Evolutionary conservation across 257 asterid genomes (phyloP), one percentile per base, ranked within the genome.

Genomic region (Nyctanthes arbortristis): DNA sequence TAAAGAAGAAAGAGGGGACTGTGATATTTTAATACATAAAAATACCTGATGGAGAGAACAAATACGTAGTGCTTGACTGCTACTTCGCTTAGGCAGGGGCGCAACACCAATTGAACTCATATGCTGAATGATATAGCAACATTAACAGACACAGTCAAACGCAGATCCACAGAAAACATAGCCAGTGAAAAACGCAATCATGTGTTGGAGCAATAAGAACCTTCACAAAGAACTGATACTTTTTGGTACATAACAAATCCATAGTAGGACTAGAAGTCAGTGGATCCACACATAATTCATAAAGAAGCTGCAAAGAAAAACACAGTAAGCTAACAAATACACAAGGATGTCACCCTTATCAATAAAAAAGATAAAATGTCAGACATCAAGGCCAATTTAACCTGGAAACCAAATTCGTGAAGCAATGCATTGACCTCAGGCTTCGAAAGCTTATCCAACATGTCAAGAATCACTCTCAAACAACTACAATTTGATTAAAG

Each of bases 351-450:
- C 45, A 57, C 60, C 68, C 40, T 49, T 40, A 30, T 61, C 55
- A 45, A 52, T 43, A 55, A 75, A 45, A 52, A 55, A 55, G 56
- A 37, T 64, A 33, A 37, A 67, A 76, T 70, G 8, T 61, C n/a
- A 33, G 65, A 66, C 52, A 74, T 18, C 2, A 34, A 33, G 34
- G 30, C 55, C 63, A 24, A 57, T 68, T 75, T 40, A 70, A 94
- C 99, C 96, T 91, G 97, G 75, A 94, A 91, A 59, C 95, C 95
- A 79, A 91, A 94, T 81, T 94, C 99, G 76, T 91, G 92, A 82
- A 94, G 96, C 79, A 82, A 67, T 13, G 93, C 96, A 75, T 93
- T 91, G 77, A 83, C 83, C 27, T 89, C 97, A 61, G 97, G 96
- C 80, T 84, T 94, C 72, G 79, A 73, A 68, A 88, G 89, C 70